Evolutionary conservation across 2,329 filamentous ascomycete species (phyloP).

Genomic region (Periconia sp.): DNA sequence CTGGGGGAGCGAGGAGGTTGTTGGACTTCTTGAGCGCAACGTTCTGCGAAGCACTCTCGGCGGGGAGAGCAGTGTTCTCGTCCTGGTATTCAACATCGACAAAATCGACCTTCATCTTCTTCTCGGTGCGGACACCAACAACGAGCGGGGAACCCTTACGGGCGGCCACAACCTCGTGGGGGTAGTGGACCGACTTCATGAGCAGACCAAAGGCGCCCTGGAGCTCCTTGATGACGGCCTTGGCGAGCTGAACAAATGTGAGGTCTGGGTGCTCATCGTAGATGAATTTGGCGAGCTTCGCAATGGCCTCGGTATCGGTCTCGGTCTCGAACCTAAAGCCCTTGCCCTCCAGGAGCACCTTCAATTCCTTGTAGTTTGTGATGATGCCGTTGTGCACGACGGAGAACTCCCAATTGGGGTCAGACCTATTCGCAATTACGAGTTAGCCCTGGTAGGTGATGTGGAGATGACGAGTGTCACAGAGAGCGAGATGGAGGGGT

Average conservation of each 20-base stretch:
- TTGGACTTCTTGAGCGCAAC: slow-evolving; percentile 85
- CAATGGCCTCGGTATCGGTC: slow-evolving; percentile 98
- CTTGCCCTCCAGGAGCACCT: slow-evolving; percentile 88
- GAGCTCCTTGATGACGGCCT: slow-evolving; percentile 97
- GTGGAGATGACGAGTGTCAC: slow-evolving; percentile 12
- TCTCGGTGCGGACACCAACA: slow-evolving; percentile 93
- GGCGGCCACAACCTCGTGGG: slow-evolving; percentile 95
- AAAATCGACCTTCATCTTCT: slow-evolving; percentile 99
- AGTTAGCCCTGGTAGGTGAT: slow-evolving; percentile 18
- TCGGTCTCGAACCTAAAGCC: slow-evolving; percentile 99
- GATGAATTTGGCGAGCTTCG: slow-evolving; percentile 97
- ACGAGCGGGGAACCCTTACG: slow-evolving; percentile 98
- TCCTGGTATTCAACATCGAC: slow-evolving; percentile 98
- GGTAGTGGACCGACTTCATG: slow-evolving; percentile 98
- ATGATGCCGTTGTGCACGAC: slow-evolving; percentile 99
- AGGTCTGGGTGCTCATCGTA: slow-evolving; percentile 93
- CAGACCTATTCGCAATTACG: slow-evolving; percentile 63
- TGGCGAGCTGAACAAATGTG: slow-evolving; percentile 93
- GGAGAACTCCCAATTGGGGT: slow-evolving; percentile 92
- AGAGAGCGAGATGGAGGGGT: background rate
- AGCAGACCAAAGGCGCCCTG: slow-evolving; percentile 96
- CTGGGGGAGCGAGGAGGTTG: slow-evolving; percentile 74
- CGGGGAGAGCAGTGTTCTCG: slow-evolving; percentile 74
- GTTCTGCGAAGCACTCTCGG: slow-evolving; percentile 94
- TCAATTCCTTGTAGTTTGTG: slow-evolving; percentile 99